A percentile compares a stretch with the other conserved stretches of the same genome.
phyloP scores from a whole-genome alignment of 2,329 filamentous ascomycete genomes.

The Zymoseptoria pseudotritici region DNA sequence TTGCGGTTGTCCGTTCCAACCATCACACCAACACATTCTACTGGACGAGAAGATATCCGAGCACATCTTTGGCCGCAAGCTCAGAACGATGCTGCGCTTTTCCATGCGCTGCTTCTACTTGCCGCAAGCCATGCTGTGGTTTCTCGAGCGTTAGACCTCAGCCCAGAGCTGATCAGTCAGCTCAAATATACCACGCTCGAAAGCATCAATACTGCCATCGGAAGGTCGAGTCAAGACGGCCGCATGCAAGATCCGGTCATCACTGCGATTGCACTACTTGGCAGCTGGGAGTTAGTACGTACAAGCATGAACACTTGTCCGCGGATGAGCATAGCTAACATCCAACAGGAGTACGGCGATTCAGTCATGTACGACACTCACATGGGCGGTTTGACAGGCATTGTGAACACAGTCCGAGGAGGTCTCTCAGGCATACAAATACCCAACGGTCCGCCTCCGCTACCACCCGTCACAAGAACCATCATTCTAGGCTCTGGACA shows the following conservation, averaged over 20 bases:
- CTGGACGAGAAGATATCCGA: constrained; percentile 11
- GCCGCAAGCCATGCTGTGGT: constrained; percentile 15
- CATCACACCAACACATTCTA: background rate
- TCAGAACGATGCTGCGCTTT: constrained; percentile 10
- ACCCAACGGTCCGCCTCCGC: background rate
- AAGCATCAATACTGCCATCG: constrained; percentile 12
- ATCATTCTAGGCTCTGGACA: constrained; percentile 13
- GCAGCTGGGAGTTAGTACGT: constrained; percentile 17
- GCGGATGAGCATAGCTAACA: background rate
- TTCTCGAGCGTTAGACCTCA: constrained; percentile 8
- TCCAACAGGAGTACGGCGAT: constrained; percentile 13
- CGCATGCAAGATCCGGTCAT: constrained; percentile 12
- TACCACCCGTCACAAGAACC: constrained; percentile 6
- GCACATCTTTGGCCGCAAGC: constrained; percentile 14
- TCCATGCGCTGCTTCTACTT: constrained; percentile 14
- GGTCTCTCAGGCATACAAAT: constrained; percentile 9
- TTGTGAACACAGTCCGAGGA: constrained; percentile 14
- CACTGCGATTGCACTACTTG: constrained; percentile 15
- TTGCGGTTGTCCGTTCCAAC: constrained; percentile 11
- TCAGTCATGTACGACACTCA: constrained; percentile 14
- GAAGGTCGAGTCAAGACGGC: constrained; percentile 3
- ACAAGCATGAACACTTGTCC: background rate
- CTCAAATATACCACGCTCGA: constrained; percentile 14
- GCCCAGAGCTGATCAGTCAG: constrained; percentile 9
- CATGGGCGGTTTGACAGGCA: constrained; percentile 14